Percentiles rank a stretch among this genome's conserved stretches.
phyloP scores from a whole-genome alignment of 345 rosid genomes.

The Brassica napus region DNA sequence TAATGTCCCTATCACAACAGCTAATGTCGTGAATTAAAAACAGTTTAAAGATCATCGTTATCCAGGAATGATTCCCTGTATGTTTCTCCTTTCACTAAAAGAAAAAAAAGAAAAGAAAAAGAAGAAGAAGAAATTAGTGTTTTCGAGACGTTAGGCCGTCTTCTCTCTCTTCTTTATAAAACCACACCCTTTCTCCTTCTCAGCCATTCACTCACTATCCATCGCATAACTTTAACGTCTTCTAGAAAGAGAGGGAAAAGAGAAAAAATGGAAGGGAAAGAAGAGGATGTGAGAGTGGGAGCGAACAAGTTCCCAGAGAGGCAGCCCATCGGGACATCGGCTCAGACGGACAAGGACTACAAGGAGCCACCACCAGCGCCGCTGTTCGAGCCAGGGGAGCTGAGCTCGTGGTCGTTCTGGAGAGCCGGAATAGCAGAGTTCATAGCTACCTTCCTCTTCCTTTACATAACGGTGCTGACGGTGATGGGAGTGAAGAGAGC shows the following conservation, averaged over 20 bases:
- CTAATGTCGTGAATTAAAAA: background rate
- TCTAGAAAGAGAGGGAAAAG: background rate
- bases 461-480: slow-evolving; percentile 42
- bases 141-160: slow-evolving; percentile 23
- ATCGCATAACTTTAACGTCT: background rate
- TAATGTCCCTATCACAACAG: background rate
- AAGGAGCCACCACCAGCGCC: slow-evolving; percentile 50
- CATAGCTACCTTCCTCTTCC: slow-evolving; percentile 43
- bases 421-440: slow-evolving; percentile 47
- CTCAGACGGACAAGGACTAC: slow-evolving; percentile 51
- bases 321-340: slow-evolving; percentile 48
- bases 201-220: slow-evolving; percentile 6
- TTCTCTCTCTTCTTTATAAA: slow-evolving; percentile 16
- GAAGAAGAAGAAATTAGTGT: background rate
- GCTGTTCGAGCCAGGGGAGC: slow-evolving; percentile 47
- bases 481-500: slow-evolving; percentile 50
- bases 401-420: slow-evolving; percentile 47
- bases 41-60: slow-evolving; percentile 14
- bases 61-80: slow-evolving; percentile 21
- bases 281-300: slow-evolving; percentile 50
- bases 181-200: background rate
- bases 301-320: slow-evolving; percentile 51
- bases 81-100: background rate
- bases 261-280: slow-evolving; percentile 45
- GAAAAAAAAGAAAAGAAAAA: background rate